Base-by-base conservation (phyloP, 257 asterid species). In the Agastache rugosa region DNA sequence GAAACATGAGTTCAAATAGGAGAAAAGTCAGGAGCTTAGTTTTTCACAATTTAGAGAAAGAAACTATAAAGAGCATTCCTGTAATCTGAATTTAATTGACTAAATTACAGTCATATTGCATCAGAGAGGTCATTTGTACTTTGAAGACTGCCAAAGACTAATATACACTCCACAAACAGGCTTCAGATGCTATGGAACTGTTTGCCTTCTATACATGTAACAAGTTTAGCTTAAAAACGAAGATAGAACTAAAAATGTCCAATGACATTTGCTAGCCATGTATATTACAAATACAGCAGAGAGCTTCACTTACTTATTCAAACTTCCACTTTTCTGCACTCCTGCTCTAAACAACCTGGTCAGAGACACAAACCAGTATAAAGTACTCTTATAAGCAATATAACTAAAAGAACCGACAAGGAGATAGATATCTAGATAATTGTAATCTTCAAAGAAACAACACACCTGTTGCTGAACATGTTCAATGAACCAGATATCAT, bases 401-500 rank as follows among this genome's bases (percentile, higher is more conserved):
- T 25, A 48, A 53, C 11, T 63, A 41, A 41, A 51, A 63, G n/a
- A 35, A 51, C 2, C 0, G 23, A 44, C 34, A 34, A 8, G n/a
- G 10, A 41, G 22, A 44, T 75, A 31, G 14, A 56, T 48, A 71
- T n/a, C 16, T 5, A 50, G 37, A 65, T 17, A 27, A 65, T 25
- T 8, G 22, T 31, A 54, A 67, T 20, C 58, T 65, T 62, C 67
- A 45, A 37, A 67, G 79, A 27, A 61, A 63, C 64, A 76, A 72
- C 69, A 41, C 70, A 85, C 87, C 82, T 31, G 76, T 83, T 75
- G 80, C 87, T 80, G 65, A 85, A 85, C 87, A 85, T 65, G 72
- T 68, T 76, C 73, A 85, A 61, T 65, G 89, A 85, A 29, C 89
- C 89, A 73, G 87, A 80, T 20, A 85, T 78, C 82, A 85, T 59